Percentiles rank a stretch among this genome's conserved stretches.
phyloP scores from a whole-genome alignment of 2,329 filamentous ascomycete genomes.

The Sordariomycetes sp. region DNA sequence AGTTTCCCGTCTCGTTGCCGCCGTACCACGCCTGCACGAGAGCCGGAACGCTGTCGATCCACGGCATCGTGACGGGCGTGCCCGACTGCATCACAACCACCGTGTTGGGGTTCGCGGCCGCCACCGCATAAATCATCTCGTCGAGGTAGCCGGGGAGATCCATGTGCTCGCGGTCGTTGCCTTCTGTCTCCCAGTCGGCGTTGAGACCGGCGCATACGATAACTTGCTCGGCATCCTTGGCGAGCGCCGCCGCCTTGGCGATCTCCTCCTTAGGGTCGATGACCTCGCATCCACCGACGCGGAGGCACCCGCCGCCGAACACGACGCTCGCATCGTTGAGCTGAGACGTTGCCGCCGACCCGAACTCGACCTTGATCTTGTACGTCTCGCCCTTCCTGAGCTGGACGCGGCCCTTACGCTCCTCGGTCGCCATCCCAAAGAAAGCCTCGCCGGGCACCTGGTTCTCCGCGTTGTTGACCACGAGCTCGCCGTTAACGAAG shows the following conservation, averaged over 20 bases:
- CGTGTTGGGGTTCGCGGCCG: constrained; percentile 53
- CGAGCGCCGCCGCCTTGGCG: constrained; percentile 51
- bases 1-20: constrained; percentile 73
- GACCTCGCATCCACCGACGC: constrained; percentile 46
- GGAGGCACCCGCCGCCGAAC: constrained; percentile 45
- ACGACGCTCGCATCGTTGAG: constrained; percentile 34
- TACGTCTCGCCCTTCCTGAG: constrained; percentile 48
- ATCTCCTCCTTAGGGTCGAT: constrained; percentile 47
- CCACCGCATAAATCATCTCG: constrained; percentile 52
- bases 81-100: constrained; percentile 68
- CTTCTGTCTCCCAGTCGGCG: constrained; percentile 71
- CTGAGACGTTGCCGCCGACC: constrained; percentile 43
- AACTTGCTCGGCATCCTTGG: constrained; percentile 60
- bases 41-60: constrained; percentile 35
- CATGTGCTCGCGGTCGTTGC: constrained; percentile 65
- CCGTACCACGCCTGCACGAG: constrained; percentile 74
- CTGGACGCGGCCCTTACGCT: constrained; percentile 44
- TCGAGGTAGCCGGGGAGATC: constrained; percentile 64
- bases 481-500: constrained; percentile 45
- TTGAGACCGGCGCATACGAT: constrained; percentile 69
- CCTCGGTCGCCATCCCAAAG: constrained; percentile 49
- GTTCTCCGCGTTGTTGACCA: constrained; percentile 53
- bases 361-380: constrained; percentile 44
- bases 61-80: constrained; percentile 62
- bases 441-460: constrained; percentile 50